Evolutionary conservation across 176 grass and related monocot genomes (phyloP).

Genomic region (Elaeis guineensis): DNA sequence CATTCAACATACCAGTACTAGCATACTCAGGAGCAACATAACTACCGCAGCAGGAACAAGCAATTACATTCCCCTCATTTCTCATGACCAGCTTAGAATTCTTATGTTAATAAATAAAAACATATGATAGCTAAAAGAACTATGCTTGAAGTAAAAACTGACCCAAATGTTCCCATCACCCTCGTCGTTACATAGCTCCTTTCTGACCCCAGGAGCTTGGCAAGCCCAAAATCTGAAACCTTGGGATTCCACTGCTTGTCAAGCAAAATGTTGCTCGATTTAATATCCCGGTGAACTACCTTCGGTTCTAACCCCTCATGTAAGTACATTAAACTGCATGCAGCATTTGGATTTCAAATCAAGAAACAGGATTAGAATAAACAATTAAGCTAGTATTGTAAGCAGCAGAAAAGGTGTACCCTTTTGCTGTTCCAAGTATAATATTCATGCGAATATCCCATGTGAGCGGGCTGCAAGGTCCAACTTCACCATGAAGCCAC

Average conservation of each 20-base stretch:
- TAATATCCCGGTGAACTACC: conserved; percentile 88
- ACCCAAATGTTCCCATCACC: conserved; percentile 91
- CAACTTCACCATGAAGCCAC: conserved; percentile 73
- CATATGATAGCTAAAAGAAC: not conserved
- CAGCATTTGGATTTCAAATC: not conserved
- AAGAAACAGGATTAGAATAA: not conserved
- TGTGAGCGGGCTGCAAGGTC: conserved; percentile 47
- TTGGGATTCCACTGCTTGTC: conserved; percentile 74
- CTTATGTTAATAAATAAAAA: not conserved
- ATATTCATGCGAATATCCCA: conserved; percentile 78
- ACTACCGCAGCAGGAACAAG: conserved; percentile 19
- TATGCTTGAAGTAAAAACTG: not conserved
- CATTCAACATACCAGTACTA: conserved; percentile 92
- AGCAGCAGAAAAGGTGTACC: conserved; percentile 14
- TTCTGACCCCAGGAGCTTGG: conserved; percentile 78
- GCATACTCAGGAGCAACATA: conserved; percentile 97
- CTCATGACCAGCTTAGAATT: too few species aligned
- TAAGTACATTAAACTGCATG: conserved; percentile 67
- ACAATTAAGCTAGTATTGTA: not conserved
- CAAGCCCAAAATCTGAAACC: conserved; percentile 84
- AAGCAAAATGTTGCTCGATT: conserved; percentile 85
- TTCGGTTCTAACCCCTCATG: conserved; percentile 91
- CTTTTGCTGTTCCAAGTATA: conserved; percentile 75
- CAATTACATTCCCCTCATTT: not conserved
- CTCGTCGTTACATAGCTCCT: conserved; percentile 82